phyloP scores from a whole-genome alignment of 225 moss, liverwort and hornwort genomes.

The Pleurozium schreberi region DNA sequence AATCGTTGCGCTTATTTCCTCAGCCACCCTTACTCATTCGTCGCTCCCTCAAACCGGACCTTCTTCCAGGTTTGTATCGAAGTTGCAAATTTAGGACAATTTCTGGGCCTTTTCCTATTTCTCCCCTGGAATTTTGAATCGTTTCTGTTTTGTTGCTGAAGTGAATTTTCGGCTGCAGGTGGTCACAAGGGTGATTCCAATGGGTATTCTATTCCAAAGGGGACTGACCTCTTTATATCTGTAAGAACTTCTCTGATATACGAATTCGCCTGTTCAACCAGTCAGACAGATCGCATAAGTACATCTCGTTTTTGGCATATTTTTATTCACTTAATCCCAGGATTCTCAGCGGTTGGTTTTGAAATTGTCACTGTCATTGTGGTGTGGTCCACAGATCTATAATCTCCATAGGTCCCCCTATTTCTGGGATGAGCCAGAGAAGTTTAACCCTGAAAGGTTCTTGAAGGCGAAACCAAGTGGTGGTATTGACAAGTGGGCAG shows the following conservation, averaged over 20 bases:
- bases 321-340: background rate
- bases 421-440: constrained; percentile 91
- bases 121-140: background rate
- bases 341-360: background rate
- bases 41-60: constrained; percentile 70
- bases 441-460: constrained; percentile 87
- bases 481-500: constrained; percentile 74
- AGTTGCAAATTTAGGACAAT: background rate
- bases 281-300: background rate
- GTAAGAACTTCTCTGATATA: constrained; percentile 29
- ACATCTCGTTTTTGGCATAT: background rate
- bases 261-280: background rate
- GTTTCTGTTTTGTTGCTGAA: background rate
- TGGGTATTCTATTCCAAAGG: constrained; percentile 75
- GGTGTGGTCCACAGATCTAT: constrained; percentile 40
- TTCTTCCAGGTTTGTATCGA: constrained; percentile 61
- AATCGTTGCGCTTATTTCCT: constrained; percentile 86
- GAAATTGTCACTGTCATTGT: background rate
- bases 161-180: constrained; percentile 28
- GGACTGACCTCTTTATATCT: constrained; percentile 83
- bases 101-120: background rate
- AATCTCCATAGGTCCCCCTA: constrained; percentile 92
- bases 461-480: constrained; percentile 44
- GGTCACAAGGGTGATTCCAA: constrained; percentile 69
- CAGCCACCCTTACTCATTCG: constrained; percentile 97